Percentiles rank a stretch among this genome's conserved stretches.
Evolutionary conservation across 495 filamentous ascomycete species (phyloP).

Genomic region (Penicillium alfredii): DNA sequence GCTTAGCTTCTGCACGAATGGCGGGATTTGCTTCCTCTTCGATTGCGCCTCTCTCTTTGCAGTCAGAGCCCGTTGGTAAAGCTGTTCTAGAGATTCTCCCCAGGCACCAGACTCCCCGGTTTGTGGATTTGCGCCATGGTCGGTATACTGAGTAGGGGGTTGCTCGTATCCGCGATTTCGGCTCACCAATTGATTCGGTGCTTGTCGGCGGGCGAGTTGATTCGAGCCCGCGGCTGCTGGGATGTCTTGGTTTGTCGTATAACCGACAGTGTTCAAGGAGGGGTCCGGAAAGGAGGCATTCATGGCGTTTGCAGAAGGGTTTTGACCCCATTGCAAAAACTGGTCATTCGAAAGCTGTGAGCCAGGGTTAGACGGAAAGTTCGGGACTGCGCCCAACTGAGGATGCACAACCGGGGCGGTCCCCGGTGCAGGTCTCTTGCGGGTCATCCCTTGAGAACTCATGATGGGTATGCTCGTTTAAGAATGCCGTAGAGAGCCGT

Average conservation of each 20-base stretch:
- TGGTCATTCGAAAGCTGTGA: slow-evolving; percentile 48
- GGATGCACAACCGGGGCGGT: slow-evolving; percentile 52
- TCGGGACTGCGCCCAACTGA: slow-evolving; percentile 33
- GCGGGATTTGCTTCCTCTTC: slow-evolving; percentile 90
- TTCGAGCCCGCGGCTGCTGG: slow-evolving; percentile 49
- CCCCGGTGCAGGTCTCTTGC: slow-evolving; percentile 74
- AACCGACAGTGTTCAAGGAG: slow-evolving; percentile 37
- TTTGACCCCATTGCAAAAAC: slow-evolving; percentile 50
- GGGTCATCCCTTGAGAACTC: slow-evolving; percentile 41
- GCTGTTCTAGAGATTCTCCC: slow-evolving; percentile 61
- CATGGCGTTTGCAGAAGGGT: slow-evolving; percentile 30
- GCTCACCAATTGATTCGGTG: slow-evolving; percentile 55
- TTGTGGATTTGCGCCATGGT: slow-evolving; percentile 31
- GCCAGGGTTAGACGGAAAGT: slow-evolving; percentile 25
- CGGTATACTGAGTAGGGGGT: slow-evolving; percentile 44
- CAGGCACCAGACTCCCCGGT: slow-evolving; percentile 48
- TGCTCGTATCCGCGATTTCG: slow-evolving; percentile 38
- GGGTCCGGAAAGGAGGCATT: slow-evolving; percentile 28
- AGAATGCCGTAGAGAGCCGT: too few species aligned
- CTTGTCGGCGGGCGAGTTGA: slow-evolving; percentile 58
- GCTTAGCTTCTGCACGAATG: slow-evolving; percentile 97
- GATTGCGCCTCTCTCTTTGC: slow-evolving; percentile 79
- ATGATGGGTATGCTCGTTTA: too few species aligned
- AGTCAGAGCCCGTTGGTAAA: slow-evolving; percentile 65
- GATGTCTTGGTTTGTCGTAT: slow-evolving; percentile 34